Base-by-base conservation (phyloP, 1,284 basidiomycete species). In the Moesziomyces parantarcticus region DNA sequence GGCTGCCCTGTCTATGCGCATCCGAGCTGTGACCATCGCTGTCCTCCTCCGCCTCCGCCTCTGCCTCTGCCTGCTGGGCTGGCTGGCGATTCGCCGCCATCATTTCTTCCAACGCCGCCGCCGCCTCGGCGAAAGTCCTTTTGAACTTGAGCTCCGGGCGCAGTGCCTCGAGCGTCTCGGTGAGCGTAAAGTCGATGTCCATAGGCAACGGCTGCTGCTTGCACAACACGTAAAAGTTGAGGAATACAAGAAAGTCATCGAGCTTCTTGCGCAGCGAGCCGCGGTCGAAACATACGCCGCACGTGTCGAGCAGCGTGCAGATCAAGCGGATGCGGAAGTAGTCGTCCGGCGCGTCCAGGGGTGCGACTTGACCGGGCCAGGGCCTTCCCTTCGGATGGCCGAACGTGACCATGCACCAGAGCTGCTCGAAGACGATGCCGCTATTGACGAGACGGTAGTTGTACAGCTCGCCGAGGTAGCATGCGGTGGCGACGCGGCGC, bases 151-250 rank as follows among this genome's bases (percentile, higher is more conserved):
- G 52, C n/a, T 77, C 77, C 0, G 81, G 82, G 3, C 82, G 70
- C 59, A 67, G 53, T 26, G 56, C 36, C 39, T 98, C 95, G 13
- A 98, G 85, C 0, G 95, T 96, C 83, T 98, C 96, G 3, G 90
- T 89, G 10, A 97, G 85, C 93, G 97, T 96, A 83, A 97, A 99
- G 62, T 97, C 95, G 18, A 97, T 91, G 65, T 99, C 97, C 92
- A 98, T 96, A 0, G 97, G 92, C 42, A 96, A 84, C 11, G 90
- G 79, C 65, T 79, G 87, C 22, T 90, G 87, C 85, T 99, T 99
- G 86, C 92, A 93, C 14, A 91, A 87, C 5, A 92, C 87, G 84
- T 97, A 98, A 65, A 94, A 93, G 88, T 97, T 94, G 84, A 98
- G 94, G 85, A 97, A 95, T 11, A 89, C 88, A 66, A 99, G 85